These are phyloP conservation scores for Gorgonomyces haynaldii DNA, from an alignment of 192 early-diverging fungal genomes.

Conservation along the genomic window DNA sequence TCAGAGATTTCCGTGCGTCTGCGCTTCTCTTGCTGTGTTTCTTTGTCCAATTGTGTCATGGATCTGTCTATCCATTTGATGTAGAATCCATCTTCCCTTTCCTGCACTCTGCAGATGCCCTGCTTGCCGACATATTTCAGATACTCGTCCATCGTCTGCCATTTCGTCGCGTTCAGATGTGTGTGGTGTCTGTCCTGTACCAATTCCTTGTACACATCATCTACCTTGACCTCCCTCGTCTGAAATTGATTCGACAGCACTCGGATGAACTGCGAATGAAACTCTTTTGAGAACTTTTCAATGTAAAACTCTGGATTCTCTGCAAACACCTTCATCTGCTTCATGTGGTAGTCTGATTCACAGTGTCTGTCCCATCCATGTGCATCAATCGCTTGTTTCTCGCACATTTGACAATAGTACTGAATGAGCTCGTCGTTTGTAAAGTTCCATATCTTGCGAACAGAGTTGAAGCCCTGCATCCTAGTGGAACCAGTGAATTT, in stretches of 20 bases:
- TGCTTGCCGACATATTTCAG: slow-evolving; percentile 73
- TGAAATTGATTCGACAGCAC: slow-evolving; percentile 65
- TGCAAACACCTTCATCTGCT: slow-evolving; percentile 81
- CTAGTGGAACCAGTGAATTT: too few species aligned
- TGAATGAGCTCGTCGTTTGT: too few species aligned
- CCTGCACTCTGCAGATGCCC: slow-evolving; percentile 76
- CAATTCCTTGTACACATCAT: slow-evolving; percentile 94
- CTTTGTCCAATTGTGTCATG: slow-evolving; percentile 72
- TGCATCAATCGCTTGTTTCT: neutral
- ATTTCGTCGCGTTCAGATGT: slow-evolving; percentile 93
- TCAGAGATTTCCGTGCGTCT: slow-evolving; percentile 73
- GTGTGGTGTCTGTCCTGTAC: slow-evolving; percentile 81
- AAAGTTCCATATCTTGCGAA: too few species aligned
- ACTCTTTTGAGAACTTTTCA: slow-evolving; percentile 65
- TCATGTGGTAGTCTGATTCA: slow-evolving; percentile 77
- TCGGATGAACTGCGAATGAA: slow-evolving; percentile 72
- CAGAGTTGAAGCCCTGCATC: too few species aligned
- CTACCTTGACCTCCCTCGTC: slow-evolving; percentile 75
- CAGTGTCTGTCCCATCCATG: slow-evolving; percentile 54
- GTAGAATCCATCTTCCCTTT: slow-evolving; percentile 61
- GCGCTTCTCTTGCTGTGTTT: slow-evolving; percentile 66
- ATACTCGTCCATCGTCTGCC: slow-evolving; percentile 85
- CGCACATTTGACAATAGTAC: too few species aligned
- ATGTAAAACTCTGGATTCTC: slow-evolving; percentile 67
- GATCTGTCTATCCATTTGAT: slow-evolving; percentile 86